Percentiles rank a stretch among this genome's conserved stretches.
These are phyloP conservation scores for Wickerhamiella azymoides DNA, from an alignment of 805 yeast species.

Conservation along the genomic window DNA sequence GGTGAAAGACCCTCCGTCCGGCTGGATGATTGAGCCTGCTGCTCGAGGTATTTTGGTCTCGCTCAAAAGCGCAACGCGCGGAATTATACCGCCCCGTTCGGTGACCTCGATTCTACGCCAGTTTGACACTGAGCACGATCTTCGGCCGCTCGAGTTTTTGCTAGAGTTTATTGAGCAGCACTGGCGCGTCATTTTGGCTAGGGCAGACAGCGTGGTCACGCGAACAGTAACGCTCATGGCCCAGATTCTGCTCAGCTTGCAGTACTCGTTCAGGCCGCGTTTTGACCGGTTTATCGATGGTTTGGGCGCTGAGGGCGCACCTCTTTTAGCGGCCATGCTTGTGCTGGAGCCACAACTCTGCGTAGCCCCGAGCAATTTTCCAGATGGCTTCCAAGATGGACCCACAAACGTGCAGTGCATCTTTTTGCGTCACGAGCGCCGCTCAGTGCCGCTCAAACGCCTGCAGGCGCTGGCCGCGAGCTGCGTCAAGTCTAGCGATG, in stretches of 20 bases:
- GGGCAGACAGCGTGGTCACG: neutral
- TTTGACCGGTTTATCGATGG: neutral
- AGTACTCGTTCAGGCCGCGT: neutral
- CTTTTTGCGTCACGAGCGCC: neutral
- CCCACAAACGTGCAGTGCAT: neutral
- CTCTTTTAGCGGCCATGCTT: neutral
- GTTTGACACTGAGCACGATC: neutral
- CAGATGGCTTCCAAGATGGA: no score
- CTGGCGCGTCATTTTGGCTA: neutral
- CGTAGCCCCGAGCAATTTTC: neutral
- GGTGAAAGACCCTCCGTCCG: neutral
- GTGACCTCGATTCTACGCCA: neutral
- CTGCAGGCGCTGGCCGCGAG: neutral
- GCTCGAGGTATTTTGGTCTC: neutral
- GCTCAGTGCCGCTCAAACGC: neutral
- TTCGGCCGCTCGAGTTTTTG: neutral
- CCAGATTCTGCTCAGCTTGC: neutral
- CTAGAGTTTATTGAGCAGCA: neutral
- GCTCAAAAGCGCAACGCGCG: neutral
- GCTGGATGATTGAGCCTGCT: neutral
- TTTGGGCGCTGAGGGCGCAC: neutral
- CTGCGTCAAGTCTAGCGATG: neutral
- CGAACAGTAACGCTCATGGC: neutral
- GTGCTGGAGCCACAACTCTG: neutral
- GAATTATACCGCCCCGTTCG: neutral